Evolutionary conservation across 2,329 filamentous ascomycete genomes (phyloP), one percentile per base, ranked within the genome.

Genomic region (Botrytis pseudocinerea): DNA sequence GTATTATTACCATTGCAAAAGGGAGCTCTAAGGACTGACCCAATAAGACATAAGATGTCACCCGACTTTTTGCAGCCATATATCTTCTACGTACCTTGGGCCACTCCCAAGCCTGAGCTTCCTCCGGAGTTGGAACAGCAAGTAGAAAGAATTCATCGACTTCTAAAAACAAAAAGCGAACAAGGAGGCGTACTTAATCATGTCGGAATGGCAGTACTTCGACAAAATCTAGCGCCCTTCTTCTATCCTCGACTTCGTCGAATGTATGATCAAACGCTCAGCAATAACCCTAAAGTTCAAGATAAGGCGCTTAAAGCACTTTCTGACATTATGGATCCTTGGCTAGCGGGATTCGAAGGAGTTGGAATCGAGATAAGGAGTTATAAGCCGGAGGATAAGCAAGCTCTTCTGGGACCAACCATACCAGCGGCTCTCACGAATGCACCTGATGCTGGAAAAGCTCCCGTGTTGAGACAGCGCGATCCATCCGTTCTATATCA

Each of bases 401-500:
- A 70, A 46, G 40, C 38, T 35, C 42, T 70, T 40, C 18, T 70
- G 18, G n/a, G 8, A 8, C 7, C 10, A 25, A 70, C 68, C 16
- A 60, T 70, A 61, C 68, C 68, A 38, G 57, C 68, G 12, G 14
- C 44, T 35, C 40, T 70, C 35, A 18, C 42, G 16, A 14, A n/a
- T 70, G 54, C 28, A 42, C n/a, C 48, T 42, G n/a, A 32, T 60
- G 68, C 35, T 16, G n/a, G 2, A 25, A 70, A 70, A 62, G 51
- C 57, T 46, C 68, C 68, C 9, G 54, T 35, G 28, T 46, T 70
- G 5, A 60, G 68, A n/a, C 68, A 70, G 25, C 54, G 68, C 44
- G 68, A 70, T 62, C 68, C 68, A 35, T 70, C 51, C 12, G 68
- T 70, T 46, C 20, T 69, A 32, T 69, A 69, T 59, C 65, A 69